Percentiles rank a stretch among this genome's conserved stretches.
Evolutionary conservation across 2,329 filamentous ascomycete species (phyloP).

Genomic region (Aureobasidium uvarum): DNA sequence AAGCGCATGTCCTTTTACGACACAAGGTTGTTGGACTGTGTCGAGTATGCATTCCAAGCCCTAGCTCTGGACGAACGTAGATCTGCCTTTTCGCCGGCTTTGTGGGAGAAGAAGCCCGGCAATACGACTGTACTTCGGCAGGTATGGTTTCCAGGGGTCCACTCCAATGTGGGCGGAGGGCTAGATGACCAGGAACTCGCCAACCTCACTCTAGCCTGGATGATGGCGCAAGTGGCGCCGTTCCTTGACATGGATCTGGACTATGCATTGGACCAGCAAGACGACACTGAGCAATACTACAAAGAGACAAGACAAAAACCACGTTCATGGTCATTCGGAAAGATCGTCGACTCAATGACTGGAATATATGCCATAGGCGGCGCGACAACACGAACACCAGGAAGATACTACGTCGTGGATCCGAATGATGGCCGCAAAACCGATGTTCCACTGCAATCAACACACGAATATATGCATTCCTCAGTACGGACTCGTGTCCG

Average conservation of each 20-base stretch:
- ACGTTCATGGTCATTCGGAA: conserved; percentile 52
- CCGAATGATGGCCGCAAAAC: conserved; percentile 46
- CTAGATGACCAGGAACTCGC: conserved; percentile 49
- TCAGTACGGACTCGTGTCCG: conserved; percentile 48
- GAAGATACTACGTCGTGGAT: conserved; percentile 48
- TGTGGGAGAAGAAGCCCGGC: conserved; percentile 47
- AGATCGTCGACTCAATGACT: conserved; percentile 47
- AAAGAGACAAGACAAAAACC: conserved; percentile 42
- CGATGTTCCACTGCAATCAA: conserved; percentile 47
- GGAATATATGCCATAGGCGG: conserved; percentile 51
- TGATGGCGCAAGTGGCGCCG: conserved; percentile 54
- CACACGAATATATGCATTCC: conserved; percentile 54
- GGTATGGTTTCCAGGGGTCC: conserved; percentile 51
- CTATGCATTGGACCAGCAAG: conserved; percentile 50
- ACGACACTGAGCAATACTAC: conserved; percentile 48
- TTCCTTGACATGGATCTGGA: conserved; percentile 50
- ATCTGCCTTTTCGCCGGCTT: conserved; percentile 42
- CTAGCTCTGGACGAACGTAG: conserved; percentile 47
- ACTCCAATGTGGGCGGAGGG: conserved; percentile 49
- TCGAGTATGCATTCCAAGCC: conserved; percentile 48
- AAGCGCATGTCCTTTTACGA: conserved; percentile 48
- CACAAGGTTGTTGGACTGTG: conserved; percentile 44
- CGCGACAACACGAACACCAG: conserved; percentile 47
- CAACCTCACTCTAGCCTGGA: conserved; percentile 57
- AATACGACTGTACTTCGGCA: conserved; percentile 48